Base-by-base conservation (phyloP, 805 yeast genomes). In the Komagataella pastoris region DNA sequence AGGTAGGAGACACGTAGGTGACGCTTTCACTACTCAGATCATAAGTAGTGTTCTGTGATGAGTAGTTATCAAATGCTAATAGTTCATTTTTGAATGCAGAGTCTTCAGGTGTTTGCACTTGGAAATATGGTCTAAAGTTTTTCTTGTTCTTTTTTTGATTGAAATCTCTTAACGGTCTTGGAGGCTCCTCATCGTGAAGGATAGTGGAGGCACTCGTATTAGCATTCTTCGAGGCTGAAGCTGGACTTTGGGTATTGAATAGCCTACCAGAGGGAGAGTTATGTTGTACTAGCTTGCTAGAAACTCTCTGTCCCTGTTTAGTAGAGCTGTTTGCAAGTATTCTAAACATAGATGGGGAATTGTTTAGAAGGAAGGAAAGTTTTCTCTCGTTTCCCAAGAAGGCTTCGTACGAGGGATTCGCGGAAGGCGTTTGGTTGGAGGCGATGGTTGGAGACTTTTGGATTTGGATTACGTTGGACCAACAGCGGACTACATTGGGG, bases 1-100 rank as follows among this genome's bases (percentile, higher is more conserved):
- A 77, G 51, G 69, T 71, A 19, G 71, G 67, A n/a, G 68, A 70
- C 7, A 68, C 68, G 40, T 67, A 68, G 1, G 58, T 54, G 2
- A 75, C 67, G 51, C 66, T 66, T 48, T 74, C 75, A 43, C 66
- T 65, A 14, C 67, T 67, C 51, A 67, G 56, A 52, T 68, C 70
- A 52, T 67, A 65, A 10, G 66, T 63, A 18, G 69, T 60, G 49
- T 65, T 67, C 50, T 66, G 66, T 40, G 61, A 54, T 21, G 66
- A 64, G 61, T 75, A 73, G 54, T 78, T 81, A 57, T 76, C 81
- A 59, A 76, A 77, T 3, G 80, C 77, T 47, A 68, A 56, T 6
- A 77, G 68, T 53, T 77, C 78, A 52, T 72, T 70, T 54, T 66
- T 73, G 70, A 74, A 75, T 17, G 82, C 81, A 5, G 78, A 63